These are phyloP conservation scores for Medicago lupulina DNA, from an alignment of 306 rosid species.

Conservation along the genomic window DNA sequence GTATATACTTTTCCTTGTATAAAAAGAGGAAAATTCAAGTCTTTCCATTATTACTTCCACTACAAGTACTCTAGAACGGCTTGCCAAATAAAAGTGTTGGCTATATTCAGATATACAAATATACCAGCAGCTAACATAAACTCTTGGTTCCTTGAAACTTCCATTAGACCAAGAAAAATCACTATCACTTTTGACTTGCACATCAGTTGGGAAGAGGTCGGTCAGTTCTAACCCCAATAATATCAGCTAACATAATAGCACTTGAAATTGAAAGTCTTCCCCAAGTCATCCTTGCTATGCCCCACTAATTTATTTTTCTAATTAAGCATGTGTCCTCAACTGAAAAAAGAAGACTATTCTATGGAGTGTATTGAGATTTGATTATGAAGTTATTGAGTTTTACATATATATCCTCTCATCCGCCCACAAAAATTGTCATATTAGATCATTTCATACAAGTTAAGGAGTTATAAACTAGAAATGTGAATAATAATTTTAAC, in stretches of 20 bases:
- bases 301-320: not conserved
- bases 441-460: no score
- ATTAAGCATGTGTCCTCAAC: not conserved
- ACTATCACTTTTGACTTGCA: slow-evolving; percentile 5
- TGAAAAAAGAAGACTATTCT: not conserved
- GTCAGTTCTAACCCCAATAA: not conserved
- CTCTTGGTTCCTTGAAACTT: slow-evolving; percentile 12
- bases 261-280: slow-evolving; percentile 5
- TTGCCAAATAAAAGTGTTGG: no score
- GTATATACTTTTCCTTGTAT: no score
- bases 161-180: no score
- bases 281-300: not conserved
- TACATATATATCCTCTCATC: not conserved
- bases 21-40: no score
- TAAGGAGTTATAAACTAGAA: no score
- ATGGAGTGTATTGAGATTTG: not conserved
- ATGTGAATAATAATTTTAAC: no score
- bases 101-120: no score
- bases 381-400: no score
- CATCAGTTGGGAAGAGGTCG: not conserved
- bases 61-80: no score
- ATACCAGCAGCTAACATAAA: not conserved
- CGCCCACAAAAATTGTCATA: not conserved
- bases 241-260: not conserved
- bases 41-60: no score